Base-by-base conservation (phyloP, 2,329 filamentous ascomycete species). In the Phialophora macrospora region DNA sequence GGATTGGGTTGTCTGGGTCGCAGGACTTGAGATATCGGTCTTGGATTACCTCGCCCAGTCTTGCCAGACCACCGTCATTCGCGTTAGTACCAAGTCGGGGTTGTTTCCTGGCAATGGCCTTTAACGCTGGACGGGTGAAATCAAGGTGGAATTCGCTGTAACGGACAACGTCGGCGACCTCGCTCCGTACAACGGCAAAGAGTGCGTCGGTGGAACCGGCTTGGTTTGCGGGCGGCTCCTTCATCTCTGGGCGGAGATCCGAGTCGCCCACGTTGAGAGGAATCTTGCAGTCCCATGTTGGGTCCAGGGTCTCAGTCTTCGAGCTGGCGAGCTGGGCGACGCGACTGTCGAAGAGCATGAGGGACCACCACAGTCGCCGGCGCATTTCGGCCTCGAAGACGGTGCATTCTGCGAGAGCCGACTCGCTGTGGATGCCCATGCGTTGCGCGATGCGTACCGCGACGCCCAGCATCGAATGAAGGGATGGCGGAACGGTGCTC, bases 351-450 rank as follows among this genome's bases (percentile, higher is more conserved):
- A 89, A 76, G 17, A 87, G 78, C 70, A 71, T 74, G 30, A 79
- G 51, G n/a, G 56, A 52, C 75, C 75, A 77, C 77, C 77, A 79
- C 0, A 75, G 63, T 22, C 74, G 72, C 38, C 77, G 74, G 46
- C 77, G 73, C 70, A 78, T 77, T 58, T 79, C 75, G 26, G 75
- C 70, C 28, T 78, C 76, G 41, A 86, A 89, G 0, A 86, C 84
- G 78, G 76, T 5, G 24, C 84, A 72, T 1, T 79, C 79, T 17
- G 81, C 74, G 3, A 73, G 71, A 24, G 76, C 76, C 0, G 79
- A 79, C 70, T 85, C 83, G n/a, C 80, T 80, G 0, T 77, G 75
- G 4, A 75, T 64, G 5, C 75, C 74, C 67, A 76, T 72, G 14
- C 70, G 68, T 44, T 72, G 69, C 1, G 78, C 77, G 41, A 80